Evolutionary conservation across 23 red algal species (phyloP), one percentile per base, ranked within the genome.

Genomic region (Cyanidiococcus yangmingshanensis): DNA sequence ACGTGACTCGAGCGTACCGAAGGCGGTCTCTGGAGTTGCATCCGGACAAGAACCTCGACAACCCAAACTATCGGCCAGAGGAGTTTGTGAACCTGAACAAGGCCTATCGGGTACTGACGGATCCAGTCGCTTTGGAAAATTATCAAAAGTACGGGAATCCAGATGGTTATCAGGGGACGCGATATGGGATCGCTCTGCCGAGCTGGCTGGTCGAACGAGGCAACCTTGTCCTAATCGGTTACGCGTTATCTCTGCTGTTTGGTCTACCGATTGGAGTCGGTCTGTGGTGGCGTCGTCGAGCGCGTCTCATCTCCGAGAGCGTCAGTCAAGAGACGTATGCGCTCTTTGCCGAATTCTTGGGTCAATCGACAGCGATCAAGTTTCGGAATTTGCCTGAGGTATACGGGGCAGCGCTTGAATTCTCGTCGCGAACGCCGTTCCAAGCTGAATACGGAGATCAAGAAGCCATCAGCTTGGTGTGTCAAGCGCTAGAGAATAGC

Each of bases 101-200:
- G 41, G 94, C 94, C 29, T 80, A 98, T 50, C 77, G 85, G 34
- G 89, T 88, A 7, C 82, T 98, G 0, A 98, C 94, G 0, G 88
- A 98, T 74, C 78, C 76, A 15, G 76, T 83, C 26, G 84, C 88
- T 21, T 77, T 79, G 58, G 88, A 89, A 35, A 98, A 98, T 68
- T 98, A 83, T 51, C 51, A 41, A 16, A 89, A 91, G 38, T 98
- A 92, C 59, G 94, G 94, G 26, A 98, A 98, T 57, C 94, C 94
- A 15, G 94, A 98, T 75, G 94, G 94, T 1, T 89, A 83, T 68
- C 54, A 88, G 45, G 80, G 79, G 37, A 85, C 88, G 41, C 89
- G 58, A 2, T 76, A 85, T 31, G 92, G 87, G 16, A 74, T 96
- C 39, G 92, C 82, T 2, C 68, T 96, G 36, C 92, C 92, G 41